Base-by-base conservation (phyloP, 768 basidiomycete species). In the Auricularia sp. region DNA sequence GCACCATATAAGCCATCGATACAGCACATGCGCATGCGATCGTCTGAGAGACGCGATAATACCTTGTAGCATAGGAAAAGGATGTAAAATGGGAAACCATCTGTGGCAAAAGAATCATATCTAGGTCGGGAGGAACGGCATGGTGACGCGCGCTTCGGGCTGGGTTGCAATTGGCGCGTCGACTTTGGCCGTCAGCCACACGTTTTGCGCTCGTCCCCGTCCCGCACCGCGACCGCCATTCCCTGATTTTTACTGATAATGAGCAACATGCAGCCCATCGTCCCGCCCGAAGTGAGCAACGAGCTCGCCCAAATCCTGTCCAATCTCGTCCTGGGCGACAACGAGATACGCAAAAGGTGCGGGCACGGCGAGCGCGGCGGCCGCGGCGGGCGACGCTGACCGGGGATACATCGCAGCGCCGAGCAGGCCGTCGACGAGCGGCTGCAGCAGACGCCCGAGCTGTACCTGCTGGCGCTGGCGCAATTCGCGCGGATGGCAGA, bases 281-380 rank as follows among this genome's bases (percentile, higher is more conserved):
- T 68, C 10, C 62, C 67, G 0, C 81, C 85, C 65, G 87, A 90
- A 73, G 88, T 91, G 56, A 86, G 87, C 6, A 76, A 79, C 13
- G 89, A 92, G 70, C 81, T 92, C 68, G 90, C 88, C 0, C 90
- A 92, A 75, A 90, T 92, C 66, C 83, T 93, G 51, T 87, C 89
- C 11, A 92, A 93, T 75, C 84, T 92, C 21, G 88, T 92, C 3
- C 78, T 90, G 47, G 91, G 89, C 3, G 90, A 93, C 73, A 93
- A 93, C 75, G 84, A 86, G 64, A 89, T 93, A 62, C 85, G 90
- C 18, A 78, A 86, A 68, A 87, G 81, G 90, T 89, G 70, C 24
- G 73, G 66, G 24, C 64, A 8, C 56, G 16, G 16, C 29, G 8
- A 11, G n/a, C 3, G 54, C 54, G 54, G n/a, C 29, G 29, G 54